Evolutionary conservation across 306 rosid genomes (phyloP).

Genomic region (Lagenaria siceraria): DNA sequence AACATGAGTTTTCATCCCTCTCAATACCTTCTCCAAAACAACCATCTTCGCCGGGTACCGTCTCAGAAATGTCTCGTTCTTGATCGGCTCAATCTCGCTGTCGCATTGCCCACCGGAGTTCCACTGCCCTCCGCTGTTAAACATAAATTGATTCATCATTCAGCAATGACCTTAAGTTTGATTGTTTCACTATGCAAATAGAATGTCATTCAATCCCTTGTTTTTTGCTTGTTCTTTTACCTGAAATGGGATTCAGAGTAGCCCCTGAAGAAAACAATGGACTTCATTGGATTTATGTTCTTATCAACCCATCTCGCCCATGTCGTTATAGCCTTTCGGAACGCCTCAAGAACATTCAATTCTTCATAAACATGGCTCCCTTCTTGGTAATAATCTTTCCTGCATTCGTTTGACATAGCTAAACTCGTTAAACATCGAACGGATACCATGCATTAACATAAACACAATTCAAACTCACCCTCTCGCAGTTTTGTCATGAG

Average conservation of each 20-base stretch:
- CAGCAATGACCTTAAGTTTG: background rate
- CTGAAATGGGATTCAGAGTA: constrained; percentile 94
- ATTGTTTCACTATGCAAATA: background rate
- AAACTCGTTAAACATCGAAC: background rate
- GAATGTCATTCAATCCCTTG: background rate
- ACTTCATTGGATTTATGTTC: constrained; percentile 53
- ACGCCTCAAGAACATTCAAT: constrained; percentile 82
- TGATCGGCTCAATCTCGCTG: constrained; percentile 63
- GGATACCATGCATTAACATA: background rate
- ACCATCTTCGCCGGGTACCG: constrained; percentile 65
- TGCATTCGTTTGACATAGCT: constrained; percentile 16
- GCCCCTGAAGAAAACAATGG: constrained; percentile 72
- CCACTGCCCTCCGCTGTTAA: constrained; percentile 93
- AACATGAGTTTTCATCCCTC: constrained; percentile 66
- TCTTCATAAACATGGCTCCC: constrained; percentile 78
- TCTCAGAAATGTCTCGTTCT: constrained; percentile 53
- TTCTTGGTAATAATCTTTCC: constrained; percentile 96
- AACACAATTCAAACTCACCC: constrained; percentile 32
- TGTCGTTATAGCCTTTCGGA: constrained; percentile 79
- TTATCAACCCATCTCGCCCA: constrained; percentile 93
- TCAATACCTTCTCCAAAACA: constrained; percentile 58
- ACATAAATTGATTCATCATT: background rate
- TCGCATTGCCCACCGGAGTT: constrained; percentile 86
- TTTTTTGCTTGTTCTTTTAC: constrained; percentile 20
- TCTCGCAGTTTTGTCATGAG: constrained; percentile 83